Evolutionary conservation across 306 rosid genomes (phyloP).

Genomic region (Acacia melanoxylon): DNA sequence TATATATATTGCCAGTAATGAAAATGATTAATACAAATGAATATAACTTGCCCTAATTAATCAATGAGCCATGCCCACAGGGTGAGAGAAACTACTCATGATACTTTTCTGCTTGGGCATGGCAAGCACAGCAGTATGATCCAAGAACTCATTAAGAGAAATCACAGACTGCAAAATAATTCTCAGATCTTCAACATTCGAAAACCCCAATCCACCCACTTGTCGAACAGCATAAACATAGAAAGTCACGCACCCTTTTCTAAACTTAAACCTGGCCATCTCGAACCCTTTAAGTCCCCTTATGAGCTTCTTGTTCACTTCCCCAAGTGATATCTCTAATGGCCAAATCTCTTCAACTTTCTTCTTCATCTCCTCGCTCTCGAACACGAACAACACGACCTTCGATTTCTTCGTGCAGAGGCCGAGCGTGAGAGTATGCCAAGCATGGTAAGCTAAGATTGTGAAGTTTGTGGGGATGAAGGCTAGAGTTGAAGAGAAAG

Average conservation of each 20-base stretch:
- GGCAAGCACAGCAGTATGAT: slow-evolving; percentile 90
- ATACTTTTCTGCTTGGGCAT: slow-evolving; percentile 84
- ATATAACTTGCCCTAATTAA: slow-evolving; percentile 22
- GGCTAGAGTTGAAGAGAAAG: slow-evolving; percentile 82
- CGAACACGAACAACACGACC: slow-evolving; percentile 76
- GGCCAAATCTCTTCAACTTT: slow-evolving; percentile 74
- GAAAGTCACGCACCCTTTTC: slow-evolving; percentile 91
- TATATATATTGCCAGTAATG: background rate
- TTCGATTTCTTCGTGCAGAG: slow-evolving; percentile 94
- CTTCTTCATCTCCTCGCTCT: slow-evolving; percentile 64
- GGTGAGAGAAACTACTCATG: slow-evolving; percentile 46
- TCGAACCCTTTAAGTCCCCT: slow-evolving; percentile 71
- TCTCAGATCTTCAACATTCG: slow-evolving; percentile 74
- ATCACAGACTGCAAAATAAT: slow-evolving; percentile 74
- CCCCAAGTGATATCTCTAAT: slow-evolving; percentile 77
- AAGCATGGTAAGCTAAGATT: slow-evolving; percentile 91
- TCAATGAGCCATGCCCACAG: slow-evolving; percentile 86
- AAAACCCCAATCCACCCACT: slow-evolving; percentile 61
- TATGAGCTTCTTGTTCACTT: slow-evolving; percentile 77
- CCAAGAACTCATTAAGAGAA: slow-evolving; percentile 89
- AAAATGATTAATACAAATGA: background rate
- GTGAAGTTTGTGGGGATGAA: slow-evolving; percentile 93
- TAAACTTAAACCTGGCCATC: slow-evolving; percentile 92
- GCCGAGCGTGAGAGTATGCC: slow-evolving; percentile 95
- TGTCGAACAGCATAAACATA: slow-evolving; percentile 83